Base-by-base conservation (phyloP, 2,329 filamentous ascomycete species). In the Cordyceps pruinosa region DNA sequence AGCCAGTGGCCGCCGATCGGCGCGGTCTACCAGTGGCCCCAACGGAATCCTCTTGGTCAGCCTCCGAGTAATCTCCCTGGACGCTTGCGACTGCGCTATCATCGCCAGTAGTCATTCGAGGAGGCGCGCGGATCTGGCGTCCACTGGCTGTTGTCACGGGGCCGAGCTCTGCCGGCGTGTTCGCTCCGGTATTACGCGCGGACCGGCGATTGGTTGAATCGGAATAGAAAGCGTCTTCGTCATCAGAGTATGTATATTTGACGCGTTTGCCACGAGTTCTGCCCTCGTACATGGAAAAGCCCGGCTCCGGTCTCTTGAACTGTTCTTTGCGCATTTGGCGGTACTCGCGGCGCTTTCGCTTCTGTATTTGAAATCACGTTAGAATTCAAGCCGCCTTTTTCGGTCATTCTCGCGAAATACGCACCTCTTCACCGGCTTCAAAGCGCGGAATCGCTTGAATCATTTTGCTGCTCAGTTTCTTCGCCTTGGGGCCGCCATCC, bases 201-300 rank as follows among this genome's bases (percentile, higher is more conserved):
- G 89, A 90, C 7, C 86, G 82, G 77, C 92, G 69, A 70, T 74
- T 71, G 6, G 81, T 80, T 35, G 85, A 86, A 66, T 86, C 83
- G n/a, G 82, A 83, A 57, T 78, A 81, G 52, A 84, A 83, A 17
- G 86, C 84, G 35, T 87, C 87, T 63, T 95, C 90, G 25, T 95
- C 90, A 53, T 97, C 92, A 0, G 91, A 95, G 68, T 89, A 99
- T 0, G 90, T 99, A 68, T 99, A 99, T 72, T 92, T 95, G 74
- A 96, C 88, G 60, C 93, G 88, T 77, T 99, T 97, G 57, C 94
- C 94, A 59, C 94, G 85, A 5, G 95, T 99, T 54, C 94, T 89
- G 50, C 94, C 94, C 75, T 99, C 94, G 70, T 99, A 99, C 58
- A 96, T 78, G 1, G 92, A 97, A 69, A 93, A 95, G 5, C 91